A percentile compares a stretch with the other conserved stretches of the same genome.
Evolutionary conservation across 805 yeast species (phyloP).

Genomic region (Saccharomycopsis sp.): DNA sequence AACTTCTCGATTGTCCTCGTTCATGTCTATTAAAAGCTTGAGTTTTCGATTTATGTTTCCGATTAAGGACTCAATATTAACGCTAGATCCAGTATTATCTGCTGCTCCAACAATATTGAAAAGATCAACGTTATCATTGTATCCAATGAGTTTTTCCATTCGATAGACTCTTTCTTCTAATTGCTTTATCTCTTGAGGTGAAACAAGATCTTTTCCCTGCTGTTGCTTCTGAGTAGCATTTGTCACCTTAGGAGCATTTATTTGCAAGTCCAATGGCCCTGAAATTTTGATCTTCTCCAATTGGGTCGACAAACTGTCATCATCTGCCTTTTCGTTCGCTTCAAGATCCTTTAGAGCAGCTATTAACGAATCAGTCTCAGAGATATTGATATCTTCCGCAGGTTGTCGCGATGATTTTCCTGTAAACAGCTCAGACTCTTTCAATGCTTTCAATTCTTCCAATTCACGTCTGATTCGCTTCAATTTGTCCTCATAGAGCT

Average conservation of each 20-base stretch:
- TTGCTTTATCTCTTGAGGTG: constrained; percentile 13
- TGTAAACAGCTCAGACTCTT: constrained; percentile 1
- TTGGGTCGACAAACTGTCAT: neutral
- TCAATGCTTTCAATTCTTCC: constrained; percentile 14
- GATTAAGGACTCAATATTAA: constrained; percentile 16
- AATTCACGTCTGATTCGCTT: constrained; percentile 16
- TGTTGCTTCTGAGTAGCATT: neutral
- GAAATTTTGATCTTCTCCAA: neutral
- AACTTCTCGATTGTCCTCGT: neutral
- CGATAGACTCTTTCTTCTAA: constrained; percentile 15
- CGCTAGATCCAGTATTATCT: neutral
- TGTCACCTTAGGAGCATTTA: neutral
- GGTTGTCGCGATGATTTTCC: constrained; percentile 18
- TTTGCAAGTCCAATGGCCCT: neutral
- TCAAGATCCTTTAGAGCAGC: neutral
- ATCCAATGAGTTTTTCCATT: constrained; percentile 19
- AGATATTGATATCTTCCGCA: constrained; percentile 15
- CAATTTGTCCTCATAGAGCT: constrained; percentile 18
- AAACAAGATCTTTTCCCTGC: constrained; percentile 1
- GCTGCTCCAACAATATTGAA: neutral
- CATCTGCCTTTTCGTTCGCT: neutral
- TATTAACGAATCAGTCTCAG: constrained; percentile 8
- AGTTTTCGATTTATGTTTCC: constrained; percentile 17
- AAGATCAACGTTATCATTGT: constrained; percentile 5
- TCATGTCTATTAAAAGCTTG: constrained; percentile 11